Conservation (phyloP, 2,329 filamentous ascomycete genomes). For the Clarireedia sp. region DNA sequence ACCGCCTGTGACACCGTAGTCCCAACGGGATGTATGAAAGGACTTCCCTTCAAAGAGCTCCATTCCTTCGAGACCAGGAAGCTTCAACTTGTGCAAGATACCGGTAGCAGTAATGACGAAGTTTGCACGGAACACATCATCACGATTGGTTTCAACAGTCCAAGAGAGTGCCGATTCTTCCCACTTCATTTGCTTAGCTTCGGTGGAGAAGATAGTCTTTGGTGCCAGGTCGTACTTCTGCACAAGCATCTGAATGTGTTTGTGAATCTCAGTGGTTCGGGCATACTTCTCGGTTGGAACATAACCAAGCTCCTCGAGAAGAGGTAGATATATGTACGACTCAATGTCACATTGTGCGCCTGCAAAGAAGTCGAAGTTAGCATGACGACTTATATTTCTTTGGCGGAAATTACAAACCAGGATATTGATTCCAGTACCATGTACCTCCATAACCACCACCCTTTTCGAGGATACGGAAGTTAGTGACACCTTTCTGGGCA, state of each 20-base stretch:
- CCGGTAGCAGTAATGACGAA: constrained; percentile 52
- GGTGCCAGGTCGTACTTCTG: constrained; percentile 46
- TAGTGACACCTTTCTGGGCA: constrained; percentile 37
- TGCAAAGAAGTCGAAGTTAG: constrained; percentile 51
- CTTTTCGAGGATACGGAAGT: constrained; percentile 34
- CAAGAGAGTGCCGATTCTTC: constrained; percentile 44
- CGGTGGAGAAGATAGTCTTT: constrained; percentile 50
- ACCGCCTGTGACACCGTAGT: constrained; percentile 41
- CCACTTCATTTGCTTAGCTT: constrained; percentile 46
- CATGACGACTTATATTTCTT: constrained; percentile 30
- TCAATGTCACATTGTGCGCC: constrained; percentile 10
- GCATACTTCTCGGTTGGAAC: constrained; percentile 49
- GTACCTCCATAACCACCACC: constrained; percentile 37
- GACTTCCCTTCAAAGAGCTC: constrained; percentile 37
- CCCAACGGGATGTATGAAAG: constrained; percentile 50
- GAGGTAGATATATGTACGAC: constrained; percentile 9
- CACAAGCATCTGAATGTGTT: constrained; percentile 45
- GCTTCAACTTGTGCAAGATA: constrained; percentile 49
- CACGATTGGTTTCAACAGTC: constrained; percentile 42
- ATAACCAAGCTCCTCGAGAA: constrained; percentile 8
- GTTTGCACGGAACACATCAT: constrained; percentile 46
- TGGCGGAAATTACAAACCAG: constrained; percentile 35
- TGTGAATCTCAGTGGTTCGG: constrained; percentile 51
- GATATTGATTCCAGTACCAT: constrained; percentile 49
- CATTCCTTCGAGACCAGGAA: constrained; percentile 39